Conservation (phyloP, 164 flowering plant genomes). For the Magnolia officinalis region DNA sequence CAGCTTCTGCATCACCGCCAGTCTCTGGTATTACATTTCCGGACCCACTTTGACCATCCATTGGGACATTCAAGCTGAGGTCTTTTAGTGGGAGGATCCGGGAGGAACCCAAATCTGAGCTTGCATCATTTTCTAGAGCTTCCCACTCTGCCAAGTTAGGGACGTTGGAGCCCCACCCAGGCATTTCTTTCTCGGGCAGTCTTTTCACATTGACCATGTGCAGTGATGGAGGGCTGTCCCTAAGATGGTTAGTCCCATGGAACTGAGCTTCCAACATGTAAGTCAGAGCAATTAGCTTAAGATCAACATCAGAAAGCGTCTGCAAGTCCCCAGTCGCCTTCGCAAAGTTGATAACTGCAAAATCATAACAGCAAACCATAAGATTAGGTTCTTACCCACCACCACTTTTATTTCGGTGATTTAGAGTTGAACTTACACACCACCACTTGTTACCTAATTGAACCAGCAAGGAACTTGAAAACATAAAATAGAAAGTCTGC, state of each 20-base stretch:
- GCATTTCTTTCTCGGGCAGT: conserved; percentile 83
- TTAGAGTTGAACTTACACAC: not conserved
- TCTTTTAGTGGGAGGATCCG: conserved; percentile 79
- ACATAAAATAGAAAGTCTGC: no score
- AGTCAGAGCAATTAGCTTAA: conserved; percentile 88
- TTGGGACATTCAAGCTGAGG: conserved; percentile 49
- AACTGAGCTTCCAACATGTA: conserved; percentile 78
- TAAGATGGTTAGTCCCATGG: conserved; percentile 77
- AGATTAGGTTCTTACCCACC: not conserved
- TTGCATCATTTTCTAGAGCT: conserved; percentile 67
- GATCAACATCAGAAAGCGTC: conserved; percentile 92
- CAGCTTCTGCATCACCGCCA: conserved; percentile 29
- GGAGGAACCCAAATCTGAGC: conserved; percentile 45
- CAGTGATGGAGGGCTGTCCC: conserved; percentile 78
- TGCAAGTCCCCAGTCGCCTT: conserved; percentile 92
- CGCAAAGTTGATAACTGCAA: conserved; percentile 76
- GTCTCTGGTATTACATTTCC: conserved; percentile 30
- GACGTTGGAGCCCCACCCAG: conserved; percentile 96
- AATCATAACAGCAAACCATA: not conserved
- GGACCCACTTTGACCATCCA: conserved; percentile 21
- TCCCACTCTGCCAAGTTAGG: conserved; percentile 97
- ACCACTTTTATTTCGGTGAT: not conserved
- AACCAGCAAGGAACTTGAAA: no score
- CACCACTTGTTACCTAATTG: no score
- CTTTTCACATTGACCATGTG: conserved; percentile 67